Evolutionary conservation across 768 basidiomycete species (phyloP).

Genomic region (Kwoniella sp.): DNA sequence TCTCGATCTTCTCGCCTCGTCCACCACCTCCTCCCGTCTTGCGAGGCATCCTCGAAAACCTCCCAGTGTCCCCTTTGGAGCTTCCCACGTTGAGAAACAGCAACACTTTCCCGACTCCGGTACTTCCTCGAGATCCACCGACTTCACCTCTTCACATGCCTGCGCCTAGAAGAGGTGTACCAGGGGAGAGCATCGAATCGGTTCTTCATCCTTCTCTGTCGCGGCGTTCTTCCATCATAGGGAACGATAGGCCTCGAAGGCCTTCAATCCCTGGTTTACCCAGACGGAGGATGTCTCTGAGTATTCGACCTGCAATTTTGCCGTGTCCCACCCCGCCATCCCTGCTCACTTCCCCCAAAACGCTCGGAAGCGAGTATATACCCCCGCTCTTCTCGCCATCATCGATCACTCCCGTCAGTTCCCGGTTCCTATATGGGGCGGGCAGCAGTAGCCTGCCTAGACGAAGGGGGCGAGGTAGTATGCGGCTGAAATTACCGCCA

Average conservation of each 20-base stretch:
- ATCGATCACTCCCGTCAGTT: neutral
- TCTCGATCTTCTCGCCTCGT: conserved; percentile 21
- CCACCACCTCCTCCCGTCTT: conserved; percentile 16
- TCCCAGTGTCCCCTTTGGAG: conserved; percentile 22
- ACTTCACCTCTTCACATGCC: conserved; percentile 16
- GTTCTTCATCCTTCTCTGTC: conserved; percentile 3
- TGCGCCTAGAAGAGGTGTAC: conserved; percentile 5
- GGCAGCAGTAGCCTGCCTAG: conserved; percentile 1
- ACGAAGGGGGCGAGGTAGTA: conserved; percentile 21
- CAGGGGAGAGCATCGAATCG: conserved; percentile 11
- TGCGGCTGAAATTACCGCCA: conserved; percentile 16
- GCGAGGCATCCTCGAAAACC: conserved; percentile 5
- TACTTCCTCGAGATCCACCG: conserved; percentile 9
- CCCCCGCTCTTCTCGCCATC: conserved; percentile 20
- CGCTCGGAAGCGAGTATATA: conserved; percentile 17
- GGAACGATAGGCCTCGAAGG: conserved; percentile 10
- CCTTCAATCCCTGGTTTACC: conserved; percentile 10
- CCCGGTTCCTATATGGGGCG: neutral
- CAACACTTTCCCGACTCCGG: neutral
- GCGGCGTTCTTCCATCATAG: neutral
- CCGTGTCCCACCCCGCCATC: conserved; percentile 33
- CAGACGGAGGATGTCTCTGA: conserved; percentile 21
- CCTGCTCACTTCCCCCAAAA: conserved; percentile 30
- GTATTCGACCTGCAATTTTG: conserved; percentile 14
- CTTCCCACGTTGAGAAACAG: conserved; percentile 9